A percentile compares a stretch with the other conserved stretches of the same genome.
Conservation (phyloP, 1,139 yeast genomes). For the Magnusiomyces starmeri region DNA sequence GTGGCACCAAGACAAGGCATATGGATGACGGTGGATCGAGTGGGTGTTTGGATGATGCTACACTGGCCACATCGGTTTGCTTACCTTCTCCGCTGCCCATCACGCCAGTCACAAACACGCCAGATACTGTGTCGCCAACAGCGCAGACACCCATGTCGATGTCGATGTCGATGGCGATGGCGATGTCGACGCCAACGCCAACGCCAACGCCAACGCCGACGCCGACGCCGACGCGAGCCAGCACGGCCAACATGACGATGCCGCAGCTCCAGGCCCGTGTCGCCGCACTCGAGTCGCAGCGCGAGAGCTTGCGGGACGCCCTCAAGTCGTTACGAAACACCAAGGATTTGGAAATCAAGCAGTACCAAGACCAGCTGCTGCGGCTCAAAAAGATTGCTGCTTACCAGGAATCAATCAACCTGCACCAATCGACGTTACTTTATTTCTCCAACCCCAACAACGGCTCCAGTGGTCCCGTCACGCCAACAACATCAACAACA, state of each 20-base stretch:
- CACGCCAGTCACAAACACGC: too few relatives aligned
- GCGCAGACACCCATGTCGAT: too few relatives aligned
- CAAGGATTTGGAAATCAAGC: slow-evolving; percentile 32
- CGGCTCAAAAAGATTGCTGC: slow-evolving; percentile 14
- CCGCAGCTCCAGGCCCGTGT: slow-evolving; percentile 21
- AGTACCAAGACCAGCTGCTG: slow-evolving; percentile 28
- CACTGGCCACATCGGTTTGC: too few relatives aligned
- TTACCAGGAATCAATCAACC: slow-evolving; percentile 3
- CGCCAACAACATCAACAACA: not conserved
- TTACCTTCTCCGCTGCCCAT: too few relatives aligned
- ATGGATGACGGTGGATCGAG: too few relatives aligned
- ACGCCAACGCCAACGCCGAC: not conserved
- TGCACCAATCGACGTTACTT: slow-evolving; percentile 1
- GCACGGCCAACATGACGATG: slow-evolving; percentile 5
- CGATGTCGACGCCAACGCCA: not conserved
- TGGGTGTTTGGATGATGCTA: too few relatives aligned
- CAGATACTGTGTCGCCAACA: too few relatives aligned
- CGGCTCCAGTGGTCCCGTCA: not conserved
- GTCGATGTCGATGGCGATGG: not conserved
- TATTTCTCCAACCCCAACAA: not conserved
- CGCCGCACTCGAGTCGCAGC: slow-evolving; percentile 40
- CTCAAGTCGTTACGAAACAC: slow-evolving; percentile 34
- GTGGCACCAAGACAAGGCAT: not conserved
- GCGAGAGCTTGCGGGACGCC: slow-evolving; percentile 55
- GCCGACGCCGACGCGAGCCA: not conserved